A percentile compares a stretch with the other conserved stretches of the same genome.
These are phyloP conservation scores for Chara braunii DNA, from an alignment of 139 green algal genomes.

Conservation along the genomic window DNA sequence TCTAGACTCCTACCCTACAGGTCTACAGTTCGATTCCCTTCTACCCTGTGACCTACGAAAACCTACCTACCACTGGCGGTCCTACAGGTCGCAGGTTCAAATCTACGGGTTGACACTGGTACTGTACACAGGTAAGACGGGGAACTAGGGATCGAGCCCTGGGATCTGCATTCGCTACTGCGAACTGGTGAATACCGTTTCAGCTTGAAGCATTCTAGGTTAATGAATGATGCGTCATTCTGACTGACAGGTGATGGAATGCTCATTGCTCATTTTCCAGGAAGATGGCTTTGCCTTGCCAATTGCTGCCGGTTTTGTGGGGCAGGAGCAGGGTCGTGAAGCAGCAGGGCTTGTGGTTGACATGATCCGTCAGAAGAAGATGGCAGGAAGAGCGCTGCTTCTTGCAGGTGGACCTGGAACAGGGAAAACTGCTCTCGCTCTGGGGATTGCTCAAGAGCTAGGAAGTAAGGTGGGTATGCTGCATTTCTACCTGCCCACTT, in stretches of 20 bases:
- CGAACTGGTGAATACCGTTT: too few relatives aligned
- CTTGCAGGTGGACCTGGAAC: slow-evolving; percentile 87
- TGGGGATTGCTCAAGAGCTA: slow-evolving; percentile 92
- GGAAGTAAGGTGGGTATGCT: slow-evolving; percentile 57
- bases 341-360: slow-evolving; percentile 94
- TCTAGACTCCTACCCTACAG: too few relatives aligned
- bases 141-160: background rate
- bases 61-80: too few relatives aligned
- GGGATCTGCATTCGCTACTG: background rate
- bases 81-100: background rate
- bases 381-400: slow-evolving; percentile 87
- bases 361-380: slow-evolving; percentile 97
- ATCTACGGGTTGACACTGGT: background rate
- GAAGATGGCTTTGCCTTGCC: slow-evolving; percentile 70
- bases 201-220: too few relatives aligned
- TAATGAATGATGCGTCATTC: background rate
- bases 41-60: too few relatives aligned
- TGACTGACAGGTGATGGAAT: background rate
- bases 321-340: slow-evolving; percentile 81
- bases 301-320: slow-evolving; percentile 82
- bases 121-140: background rate
- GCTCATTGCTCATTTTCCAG: slow-evolving; percentile 5
- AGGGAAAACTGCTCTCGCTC: slow-evolving; percentile 94
- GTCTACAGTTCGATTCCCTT: too few relatives aligned
- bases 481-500: too few relatives aligned